phyloP scores from a whole-genome alignment of 1,284 basidiomycete species.

The Cryptococcus hybrid region DNA sequence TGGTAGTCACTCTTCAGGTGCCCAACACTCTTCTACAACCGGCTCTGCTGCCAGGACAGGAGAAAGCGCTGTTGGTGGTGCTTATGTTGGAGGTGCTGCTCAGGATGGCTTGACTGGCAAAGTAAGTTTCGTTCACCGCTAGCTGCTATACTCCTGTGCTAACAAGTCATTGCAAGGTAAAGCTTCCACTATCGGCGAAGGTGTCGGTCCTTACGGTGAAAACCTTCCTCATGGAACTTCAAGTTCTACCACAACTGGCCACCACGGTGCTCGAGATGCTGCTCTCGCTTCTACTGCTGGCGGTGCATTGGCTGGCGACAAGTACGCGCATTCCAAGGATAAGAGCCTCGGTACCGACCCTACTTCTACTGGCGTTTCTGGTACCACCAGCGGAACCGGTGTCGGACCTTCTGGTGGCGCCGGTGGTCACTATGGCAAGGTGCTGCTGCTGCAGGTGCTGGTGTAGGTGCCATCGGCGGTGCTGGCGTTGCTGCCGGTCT shows the following conservation, averaged over 20 bases:
- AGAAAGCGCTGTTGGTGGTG: neutral
- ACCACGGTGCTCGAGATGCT: constrained; percentile 14
- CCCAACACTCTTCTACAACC: neutral
- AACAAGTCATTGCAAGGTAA: neutral
- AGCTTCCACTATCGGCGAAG: constrained; percentile 18
- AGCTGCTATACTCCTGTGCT: no score
- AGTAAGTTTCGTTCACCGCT: neutral
- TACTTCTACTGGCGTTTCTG: constrained; percentile 8
- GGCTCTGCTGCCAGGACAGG: no score
- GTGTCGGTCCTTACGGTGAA: constrained; percentile 27
- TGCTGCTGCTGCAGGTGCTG: constrained; percentile 5
- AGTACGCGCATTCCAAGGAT: constrained; percentile 1
- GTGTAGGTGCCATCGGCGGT: neutral
- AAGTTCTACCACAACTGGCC: neutral
- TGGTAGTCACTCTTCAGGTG: neutral
- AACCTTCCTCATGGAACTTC: constrained; percentile 13
- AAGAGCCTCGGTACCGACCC: constrained; percentile 5
- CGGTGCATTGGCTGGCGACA: constrained; percentile 15
- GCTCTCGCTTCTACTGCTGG: constrained; percentile 21
- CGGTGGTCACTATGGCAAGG: constrained; percentile 19
- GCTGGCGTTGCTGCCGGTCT: constrained; percentile 1
- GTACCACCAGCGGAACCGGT: constrained; percentile 12
- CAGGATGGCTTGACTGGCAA: neutral
- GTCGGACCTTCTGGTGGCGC: constrained; percentile 18
- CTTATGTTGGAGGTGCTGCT: neutral